Evolutionary conservation across 805 yeast genomes (phyloP).

Genomic region (Groenewaldozyma salmanticensis): DNA sequence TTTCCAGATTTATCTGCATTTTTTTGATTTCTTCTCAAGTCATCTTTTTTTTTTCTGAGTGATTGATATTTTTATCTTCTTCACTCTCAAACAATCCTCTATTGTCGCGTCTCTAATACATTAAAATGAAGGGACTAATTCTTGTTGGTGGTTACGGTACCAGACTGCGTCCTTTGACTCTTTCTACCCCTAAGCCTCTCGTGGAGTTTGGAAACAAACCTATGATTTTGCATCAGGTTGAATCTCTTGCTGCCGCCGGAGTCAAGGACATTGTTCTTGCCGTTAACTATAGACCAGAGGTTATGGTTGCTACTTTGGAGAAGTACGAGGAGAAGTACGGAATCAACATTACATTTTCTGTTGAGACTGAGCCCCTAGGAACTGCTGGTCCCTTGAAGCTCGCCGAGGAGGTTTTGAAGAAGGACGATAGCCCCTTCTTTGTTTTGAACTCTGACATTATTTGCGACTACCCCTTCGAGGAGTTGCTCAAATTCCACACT

Average conservation of each 20-base stretch:
- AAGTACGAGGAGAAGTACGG: slow-evolving; percentile 93
- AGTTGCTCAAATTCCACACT: slow-evolving; percentile 85
- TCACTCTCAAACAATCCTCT: too few relatives aligned
- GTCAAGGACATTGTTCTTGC: slow-evolving; percentile 98
- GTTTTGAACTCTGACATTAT: slow-evolving; percentile 97
- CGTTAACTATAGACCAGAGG: slow-evolving; percentile 98
- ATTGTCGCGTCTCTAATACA: too few relatives aligned
- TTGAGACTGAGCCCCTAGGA: slow-evolving; percentile 98
- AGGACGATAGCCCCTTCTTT: slow-evolving; percentile 94
- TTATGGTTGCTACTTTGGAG: slow-evolving; percentile 91
- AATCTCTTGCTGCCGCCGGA: slow-evolving; percentile 96
- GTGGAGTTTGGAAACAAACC: slow-evolving; percentile 99
- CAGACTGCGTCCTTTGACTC: slow-evolving; percentile 96
- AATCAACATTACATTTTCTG: slow-evolving; percentile 90
- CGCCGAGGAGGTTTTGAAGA: slow-evolving; percentile 87
- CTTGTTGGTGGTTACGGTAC: slow-evolving; percentile 99
- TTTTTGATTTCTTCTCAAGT: too few relatives aligned
- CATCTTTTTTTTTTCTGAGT: too few relatives aligned
- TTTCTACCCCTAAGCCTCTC: slow-evolving; percentile 91
- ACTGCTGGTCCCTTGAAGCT: slow-evolving; percentile 99
- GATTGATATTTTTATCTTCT: too few relatives aligned
- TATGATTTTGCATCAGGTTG: slow-evolving; percentile 97
- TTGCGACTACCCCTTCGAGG: slow-evolving; percentile 96
- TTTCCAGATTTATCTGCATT: too few relatives aligned
- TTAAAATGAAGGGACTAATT: slow-evolving; percentile 83